phyloP scores from a whole-genome alignment of 1,284 basidiomycete species.

The Puccinia novopanici region DNA sequence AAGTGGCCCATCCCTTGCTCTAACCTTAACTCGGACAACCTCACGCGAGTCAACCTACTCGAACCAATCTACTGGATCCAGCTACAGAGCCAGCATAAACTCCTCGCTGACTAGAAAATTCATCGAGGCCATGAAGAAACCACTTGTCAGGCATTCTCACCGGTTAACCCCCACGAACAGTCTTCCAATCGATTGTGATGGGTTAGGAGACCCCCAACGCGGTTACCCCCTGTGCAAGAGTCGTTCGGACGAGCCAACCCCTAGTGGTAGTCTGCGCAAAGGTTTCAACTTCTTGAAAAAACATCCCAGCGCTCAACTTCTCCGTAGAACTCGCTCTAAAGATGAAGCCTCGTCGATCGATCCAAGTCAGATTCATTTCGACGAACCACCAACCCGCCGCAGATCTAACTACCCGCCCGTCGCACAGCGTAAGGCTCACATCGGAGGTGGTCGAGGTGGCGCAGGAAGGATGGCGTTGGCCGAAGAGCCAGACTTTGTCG shows the following conservation, averaged over 20 bases:
- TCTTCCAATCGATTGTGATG: neutral
- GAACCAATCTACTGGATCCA: neutral
- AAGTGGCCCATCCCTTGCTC: neutral
- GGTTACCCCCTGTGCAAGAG: constrained; percentile 9
- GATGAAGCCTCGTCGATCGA: neutral
- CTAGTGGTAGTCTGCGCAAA: neutral
- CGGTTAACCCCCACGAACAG: constrained; percentile 22
- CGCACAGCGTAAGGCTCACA: constrained; percentile 44
- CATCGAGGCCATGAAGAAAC: constrained; percentile 36
- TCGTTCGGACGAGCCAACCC: constrained; percentile 24
- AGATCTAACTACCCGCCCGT: constrained; percentile 41
- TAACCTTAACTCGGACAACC: constrained; percentile 16
- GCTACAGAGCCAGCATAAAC: neutral
- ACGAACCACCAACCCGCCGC: constrained; percentile 20
- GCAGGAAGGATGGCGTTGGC: constrained; percentile 12
- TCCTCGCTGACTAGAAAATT: constrained; percentile 27
- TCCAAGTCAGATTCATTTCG: neutral
- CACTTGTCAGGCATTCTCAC: neutral
- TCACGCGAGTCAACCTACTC: constrained; percentile 25
- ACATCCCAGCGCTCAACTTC: constrained; percentile 10
- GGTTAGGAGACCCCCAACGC: neutral
- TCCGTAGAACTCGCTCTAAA: constrained; percentile 28
- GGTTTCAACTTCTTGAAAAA: neutral
- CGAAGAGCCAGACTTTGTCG: constrained; percentile 43
- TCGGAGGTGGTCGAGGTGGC: constrained; percentile 44